Percentiles rank a stretch among this genome's conserved stretches.
These are phyloP conservation scores for Platismatia glauca DNA, from an alignment of 495 filamentous ascomycete genomes.

Conservation along the genomic window DNA sequence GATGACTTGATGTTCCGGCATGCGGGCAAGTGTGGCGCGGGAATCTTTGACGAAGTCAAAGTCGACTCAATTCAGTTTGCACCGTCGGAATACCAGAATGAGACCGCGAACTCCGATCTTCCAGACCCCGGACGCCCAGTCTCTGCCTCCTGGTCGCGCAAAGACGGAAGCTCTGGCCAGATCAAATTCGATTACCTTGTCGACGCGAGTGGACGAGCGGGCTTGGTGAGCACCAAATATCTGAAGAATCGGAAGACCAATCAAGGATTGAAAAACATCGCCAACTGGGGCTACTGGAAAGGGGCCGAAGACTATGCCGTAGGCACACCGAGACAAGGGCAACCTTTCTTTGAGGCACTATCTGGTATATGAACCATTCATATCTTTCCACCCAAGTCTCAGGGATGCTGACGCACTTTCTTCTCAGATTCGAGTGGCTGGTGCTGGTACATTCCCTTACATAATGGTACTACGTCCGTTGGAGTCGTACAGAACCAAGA, in stretches of 20 bases:
- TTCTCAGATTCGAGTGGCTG: slow-evolving; percentile 31
- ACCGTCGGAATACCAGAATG: background rate
- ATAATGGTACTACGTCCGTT: slow-evolving; percentile 30
- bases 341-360: slow-evolving; percentile 35
- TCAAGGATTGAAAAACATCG: slow-evolving; percentile 33
- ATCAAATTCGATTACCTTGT: slow-evolving; percentile 33
- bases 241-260: slow-evolving; percentile 33
- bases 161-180: slow-evolving; percentile 34
- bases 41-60: slow-evolving; percentile 39
- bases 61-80: slow-evolving; percentile 34
- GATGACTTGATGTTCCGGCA: slow-evolving; percentile 46
- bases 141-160: slow-evolving; percentile 37
- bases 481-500: slow-evolving; percentile 33
- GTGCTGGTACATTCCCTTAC: slow-evolving; percentile 33
- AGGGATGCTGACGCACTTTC: background rate
- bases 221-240: slow-evolving; percentile 33
- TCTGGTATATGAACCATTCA: slow-evolving; percentile 19
- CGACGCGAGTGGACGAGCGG: slow-evolving; percentile 34
- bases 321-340: slow-evolving; percentile 22
- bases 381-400: background rate
- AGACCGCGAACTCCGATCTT: slow-evolving; percentile 3
- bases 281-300: slow-evolving; percentile 36
- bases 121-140: slow-evolving; percentile 35
- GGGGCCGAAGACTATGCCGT: slow-evolving; percentile 21
- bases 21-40: slow-evolving; percentile 37